Evolutionary conservation across 148 eudicot genomes (phyloP).

Genomic region (Tetragonia tetragonoides): DNA sequence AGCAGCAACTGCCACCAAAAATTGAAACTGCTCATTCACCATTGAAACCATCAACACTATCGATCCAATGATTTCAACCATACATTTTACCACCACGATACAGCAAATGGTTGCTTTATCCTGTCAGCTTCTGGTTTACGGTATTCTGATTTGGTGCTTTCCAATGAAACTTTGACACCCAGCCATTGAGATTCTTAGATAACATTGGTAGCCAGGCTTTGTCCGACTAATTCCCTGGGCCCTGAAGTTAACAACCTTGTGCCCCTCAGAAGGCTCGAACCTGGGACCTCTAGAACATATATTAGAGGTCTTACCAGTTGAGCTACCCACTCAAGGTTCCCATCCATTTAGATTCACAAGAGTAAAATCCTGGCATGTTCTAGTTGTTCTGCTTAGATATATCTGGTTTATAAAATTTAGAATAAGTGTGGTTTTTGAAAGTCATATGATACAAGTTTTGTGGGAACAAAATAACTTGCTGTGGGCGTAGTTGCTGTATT

Average conservation of each 20-base stretch:
- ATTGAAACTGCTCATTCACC: background rate
- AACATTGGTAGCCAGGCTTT: no score
- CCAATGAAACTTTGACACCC: background rate
- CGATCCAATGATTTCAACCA: no score
- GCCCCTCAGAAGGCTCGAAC: no score
- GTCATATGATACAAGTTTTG: background rate
- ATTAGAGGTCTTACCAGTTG: no score
- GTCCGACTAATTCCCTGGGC: no score
- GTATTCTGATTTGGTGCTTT: background rate
- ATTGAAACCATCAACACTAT: no score
- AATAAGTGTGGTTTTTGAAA: background rate
- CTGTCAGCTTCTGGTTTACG: background rate
- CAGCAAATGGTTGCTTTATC: background rate
- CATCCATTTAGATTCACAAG: background rate
- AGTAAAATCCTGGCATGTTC: background rate
- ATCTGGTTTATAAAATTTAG: background rate
- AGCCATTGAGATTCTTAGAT: background rate
- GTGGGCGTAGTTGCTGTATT: background rate
- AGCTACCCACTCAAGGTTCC: background rate
- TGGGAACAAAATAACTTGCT: background rate
- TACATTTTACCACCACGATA: no score
- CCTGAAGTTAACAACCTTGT: no score
- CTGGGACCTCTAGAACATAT: no score
- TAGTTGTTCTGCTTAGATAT: background rate
- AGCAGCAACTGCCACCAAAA: background rate